Base-by-base conservation (phyloP, 768 basidiomycete species). In the Leccinum subgranulosum region DNA sequence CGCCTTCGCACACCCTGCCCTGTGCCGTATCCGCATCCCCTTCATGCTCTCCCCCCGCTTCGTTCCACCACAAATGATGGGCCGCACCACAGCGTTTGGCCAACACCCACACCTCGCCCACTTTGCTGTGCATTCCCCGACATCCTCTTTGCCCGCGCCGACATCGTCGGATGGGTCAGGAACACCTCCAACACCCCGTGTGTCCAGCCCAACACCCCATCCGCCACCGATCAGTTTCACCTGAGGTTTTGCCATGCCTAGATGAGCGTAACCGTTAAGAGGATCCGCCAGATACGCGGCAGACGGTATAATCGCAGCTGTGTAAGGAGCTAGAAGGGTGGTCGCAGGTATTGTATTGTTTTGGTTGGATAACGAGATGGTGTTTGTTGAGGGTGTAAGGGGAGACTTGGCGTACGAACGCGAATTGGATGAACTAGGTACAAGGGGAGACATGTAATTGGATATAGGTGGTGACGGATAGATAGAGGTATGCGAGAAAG, bases 201-300 rank as follows among this genome's bases (percentile, higher is more conserved):
- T 80, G 61, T 98, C 94, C 27, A 98, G 75, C 1, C 89, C 87
- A 6, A 95, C 66, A 58, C 86, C 86, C 51, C 94, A 77, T 0
- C 92, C 92, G 0, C 84, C 84, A 0, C 87, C 89, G 2, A 97
- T 69, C 14, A 90, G 77, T 59, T 92, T 88, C 0, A 96, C 93
- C 61, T 84, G 86, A 0, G 88, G 88, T 66, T 93, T 94, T 31
- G 92, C 89, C 74, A 88, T 82, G 10, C 94, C 93, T 17, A 86
- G 77, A 59, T 86, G 84, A 0, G 86, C 84, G 65, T 96, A 97
- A n/a, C 87, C 88, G 66, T 94, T 96, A 61, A 92, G 80, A 0
- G 92, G 88, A 64, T 94, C 90, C 4, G 77, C 69, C 28, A 92
- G 79, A 71, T 97, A 97, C 1, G 77, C 67, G 0, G 85, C 75